Conservation (phyloP, 2,329 filamentous ascomycete genomes). For the Gnomoniopsis smithogilvyi region DNA sequence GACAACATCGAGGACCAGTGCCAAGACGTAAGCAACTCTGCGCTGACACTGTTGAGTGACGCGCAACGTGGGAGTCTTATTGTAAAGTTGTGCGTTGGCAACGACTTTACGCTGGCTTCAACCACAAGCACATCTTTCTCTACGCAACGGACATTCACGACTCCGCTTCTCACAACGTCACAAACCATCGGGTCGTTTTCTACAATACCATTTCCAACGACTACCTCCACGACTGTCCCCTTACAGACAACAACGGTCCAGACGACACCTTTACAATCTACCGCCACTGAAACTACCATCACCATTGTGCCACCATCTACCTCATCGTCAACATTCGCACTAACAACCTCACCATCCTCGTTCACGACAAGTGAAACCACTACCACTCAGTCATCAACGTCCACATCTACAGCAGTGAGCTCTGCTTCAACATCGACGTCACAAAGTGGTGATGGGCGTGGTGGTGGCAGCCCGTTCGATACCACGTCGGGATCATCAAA, state of each 20-base stretch:
- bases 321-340: background rate
- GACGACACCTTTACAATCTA: background rate
- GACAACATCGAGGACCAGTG: constrained; percentile 70
- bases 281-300: background rate
- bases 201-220: constrained; percentile 1
- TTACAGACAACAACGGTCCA: background rate
- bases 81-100: background rate
- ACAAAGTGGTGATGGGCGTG: constrained; percentile 1
- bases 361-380: background rate
- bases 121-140: constrained; percentile 4
- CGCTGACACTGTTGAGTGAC: constrained; percentile 32
- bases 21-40: constrained; percentile 61
- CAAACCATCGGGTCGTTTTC: constrained; percentile 4
- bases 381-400: background rate
- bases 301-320: constrained; percentile 3
- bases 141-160: background rate
- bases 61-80: constrained; percentile 11
- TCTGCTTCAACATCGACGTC: background rate
- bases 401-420: background rate
- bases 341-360: too few species aligned
- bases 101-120: constrained; percentile 11
- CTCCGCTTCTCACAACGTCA: background rate
- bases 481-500: constrained; percentile 2
- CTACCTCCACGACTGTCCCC: background rate
- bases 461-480: constrained; percentile 20